A percentile compares a stretch with the other conserved stretches of the same genome.
phyloP scores from a whole-genome alignment of 2,329 filamentous ascomycete species.

The Dactylellina haptotyla region DNA sequence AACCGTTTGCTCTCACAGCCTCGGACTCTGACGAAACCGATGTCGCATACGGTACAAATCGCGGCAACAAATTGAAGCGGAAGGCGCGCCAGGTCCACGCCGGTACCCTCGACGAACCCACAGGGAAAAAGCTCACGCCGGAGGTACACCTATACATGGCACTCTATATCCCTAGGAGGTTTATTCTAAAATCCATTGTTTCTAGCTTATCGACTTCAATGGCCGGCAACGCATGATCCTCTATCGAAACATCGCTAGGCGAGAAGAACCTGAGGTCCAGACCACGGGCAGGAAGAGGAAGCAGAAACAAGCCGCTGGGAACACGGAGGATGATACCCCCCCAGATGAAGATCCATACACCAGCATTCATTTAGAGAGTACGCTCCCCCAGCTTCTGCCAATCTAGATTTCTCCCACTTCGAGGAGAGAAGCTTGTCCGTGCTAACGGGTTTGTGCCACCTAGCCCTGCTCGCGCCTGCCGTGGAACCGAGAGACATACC shows the following conservation, averaged over 20 bases:
- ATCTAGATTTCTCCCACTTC: neutral
- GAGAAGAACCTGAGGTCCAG: slow-evolving; percentile 46
- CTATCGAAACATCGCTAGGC: slow-evolving; percentile 66
- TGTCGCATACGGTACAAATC: slow-evolving; percentile 75
- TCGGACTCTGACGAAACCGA: slow-evolving; percentile 78
- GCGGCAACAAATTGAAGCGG: slow-evolving; percentile 82
- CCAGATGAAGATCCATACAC: slow-evolving; percentile 80
- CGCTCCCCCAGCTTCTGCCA: neutral
- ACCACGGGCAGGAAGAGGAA: slow-evolving; percentile 49
- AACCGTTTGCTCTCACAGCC: slow-evolving; percentile 64
- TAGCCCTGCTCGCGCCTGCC: slow-evolving; percentile 78
- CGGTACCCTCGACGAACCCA: slow-evolving; percentile 74
- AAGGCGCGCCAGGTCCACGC: slow-evolving; percentile 76
- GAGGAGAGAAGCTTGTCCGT: neutral
- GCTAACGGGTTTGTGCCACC: slow-evolving; percentile 53
- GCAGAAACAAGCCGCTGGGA: slow-evolving; percentile 38
- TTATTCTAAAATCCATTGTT: slow-evolving; percentile 9
- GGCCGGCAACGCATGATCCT: slow-evolving; percentile 79
- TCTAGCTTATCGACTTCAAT: slow-evolving; percentile 77
- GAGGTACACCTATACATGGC: too few relatives aligned
- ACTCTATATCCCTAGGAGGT: too few relatives aligned
- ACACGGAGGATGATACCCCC: slow-evolving; percentile 46
- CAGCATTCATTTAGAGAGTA: slow-evolving; percentile 76
- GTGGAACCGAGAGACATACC: slow-evolving; percentile 79
- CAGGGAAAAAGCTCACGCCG: slow-evolving; percentile 75